A percentile compares a stretch with the other conserved stretches of the same genome.
phyloP scores from a whole-genome alignment of 116 monocot species.

The Papilionanthe hybrid region DNA sequence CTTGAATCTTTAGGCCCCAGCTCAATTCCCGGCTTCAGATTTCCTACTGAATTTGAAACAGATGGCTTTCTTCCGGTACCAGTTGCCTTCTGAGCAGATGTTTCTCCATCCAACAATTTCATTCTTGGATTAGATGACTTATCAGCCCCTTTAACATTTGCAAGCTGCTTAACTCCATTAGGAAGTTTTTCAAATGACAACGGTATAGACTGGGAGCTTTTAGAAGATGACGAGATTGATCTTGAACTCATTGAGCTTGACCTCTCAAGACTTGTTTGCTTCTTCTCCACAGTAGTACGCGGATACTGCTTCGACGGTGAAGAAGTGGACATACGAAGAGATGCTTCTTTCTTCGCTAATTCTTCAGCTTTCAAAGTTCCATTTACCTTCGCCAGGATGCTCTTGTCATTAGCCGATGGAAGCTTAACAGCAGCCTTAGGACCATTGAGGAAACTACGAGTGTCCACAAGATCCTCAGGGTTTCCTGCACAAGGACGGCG shows the following conservation, averaged over 20 bases:
- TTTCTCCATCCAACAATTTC: constrained; percentile 59
- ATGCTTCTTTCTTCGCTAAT: constrained; percentile 28
- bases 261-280: constrained; percentile 21
- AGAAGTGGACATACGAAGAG: constrained; percentile 46
- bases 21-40: constrained; percentile 26
- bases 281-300: constrained; percentile 31
- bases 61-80: constrained; percentile 46
- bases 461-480: constrained; percentile 73
- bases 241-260: constrained; percentile 41
- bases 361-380: constrained; percentile 23
- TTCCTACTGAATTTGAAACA: constrained; percentile 27
- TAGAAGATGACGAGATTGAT: constrained; percentile 57
- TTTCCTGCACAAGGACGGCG: constrained; percentile 85
- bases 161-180: constrained; percentile 47
- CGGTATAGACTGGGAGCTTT: constrained; percentile 58
- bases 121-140: constrained; percentile 30
- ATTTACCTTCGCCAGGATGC: constrained; percentile 28
- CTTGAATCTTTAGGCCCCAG: constrained; percentile 55
- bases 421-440: constrained; percentile 19
- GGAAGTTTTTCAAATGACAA: constrained; percentile 68
- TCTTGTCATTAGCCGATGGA: constrained; percentile 37
- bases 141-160: constrained; percentile 41
- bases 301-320: constrained; percentile 35
- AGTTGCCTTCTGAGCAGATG: constrained; percentile 44
- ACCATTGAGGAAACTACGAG: constrained; percentile 37